Percentiles rank a stretch among this genome's conserved stretches.
phyloP scores from a whole-genome alignment of 2,329 filamentous ascomycete genomes.

The Keithomyces neogunnii region DNA sequence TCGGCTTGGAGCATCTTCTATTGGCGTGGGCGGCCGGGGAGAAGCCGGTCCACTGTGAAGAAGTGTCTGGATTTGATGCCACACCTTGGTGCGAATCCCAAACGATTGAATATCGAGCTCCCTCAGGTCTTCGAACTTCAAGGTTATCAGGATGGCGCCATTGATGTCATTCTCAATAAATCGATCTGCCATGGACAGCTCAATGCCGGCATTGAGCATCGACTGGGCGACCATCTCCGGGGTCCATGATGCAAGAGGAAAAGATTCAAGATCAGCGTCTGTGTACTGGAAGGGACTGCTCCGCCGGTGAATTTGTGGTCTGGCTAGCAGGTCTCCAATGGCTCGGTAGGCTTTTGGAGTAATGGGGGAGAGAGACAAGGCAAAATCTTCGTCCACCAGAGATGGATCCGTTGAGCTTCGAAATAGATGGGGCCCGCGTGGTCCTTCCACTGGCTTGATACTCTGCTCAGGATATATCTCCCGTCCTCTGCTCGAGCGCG shows the following conservation, averaged over 20 bases:
- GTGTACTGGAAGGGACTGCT: constrained; percentile 49
- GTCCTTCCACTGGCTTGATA: constrained; percentile 66
- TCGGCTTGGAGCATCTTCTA: constrained; percentile 49
- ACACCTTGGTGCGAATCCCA: constrained; percentile 69
- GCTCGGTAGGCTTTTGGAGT: constrained; percentile 52
- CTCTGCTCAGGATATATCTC: constrained; percentile 52
- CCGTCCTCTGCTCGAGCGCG: constrained; percentile 55
- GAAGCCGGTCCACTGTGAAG: constrained; percentile 45
- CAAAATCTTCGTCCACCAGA: constrained; percentile 35
- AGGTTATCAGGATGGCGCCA: constrained; percentile 75
- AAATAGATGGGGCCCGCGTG: constrained; percentile 80
- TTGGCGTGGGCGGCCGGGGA: constrained; percentile 48
- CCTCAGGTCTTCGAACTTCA: constrained; percentile 82
- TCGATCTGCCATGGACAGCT: constrained; percentile 66
- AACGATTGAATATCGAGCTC: constrained; percentile 77
- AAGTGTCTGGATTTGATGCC: constrained; percentile 69
- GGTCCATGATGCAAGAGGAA: constrained; percentile 57
- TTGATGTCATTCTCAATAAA: constrained; percentile 92
- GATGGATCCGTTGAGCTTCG: constrained; percentile 52
- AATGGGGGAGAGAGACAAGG: constrained; percentile 64
- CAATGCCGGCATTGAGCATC: constrained; percentile 79
- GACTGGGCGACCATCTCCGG: constrained; percentile 73
- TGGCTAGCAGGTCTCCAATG: constrained; percentile 17
- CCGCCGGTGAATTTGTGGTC: constrained; percentile 21
- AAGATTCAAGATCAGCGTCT: constrained; percentile 47